phyloP scores from a whole-genome alignment of 805 yeast genomes.

The Wickerhamomyces pijperi region DNA sequence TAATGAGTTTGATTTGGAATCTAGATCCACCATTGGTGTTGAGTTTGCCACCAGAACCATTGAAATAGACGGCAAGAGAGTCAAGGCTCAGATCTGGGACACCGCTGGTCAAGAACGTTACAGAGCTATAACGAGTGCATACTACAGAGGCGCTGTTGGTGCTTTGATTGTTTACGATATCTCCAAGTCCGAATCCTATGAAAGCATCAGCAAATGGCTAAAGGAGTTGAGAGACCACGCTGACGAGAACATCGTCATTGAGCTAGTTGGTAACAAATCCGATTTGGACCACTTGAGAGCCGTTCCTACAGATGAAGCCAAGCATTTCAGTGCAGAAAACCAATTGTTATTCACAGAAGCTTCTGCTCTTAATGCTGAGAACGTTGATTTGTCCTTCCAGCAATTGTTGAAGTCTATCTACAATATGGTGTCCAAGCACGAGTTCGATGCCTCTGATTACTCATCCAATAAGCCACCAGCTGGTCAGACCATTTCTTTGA shows the following conservation, averaged over 20 bases:
- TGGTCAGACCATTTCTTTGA: constrained; percentile 86
- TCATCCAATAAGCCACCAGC: constrained; percentile 55
- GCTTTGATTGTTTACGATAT: constrained; percentile 94
- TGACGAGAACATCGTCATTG: constrained; percentile 89
- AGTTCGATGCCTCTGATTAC: constrained; percentile 74
- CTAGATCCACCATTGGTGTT: constrained; percentile 93
- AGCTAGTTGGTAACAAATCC: constrained; percentile 83
- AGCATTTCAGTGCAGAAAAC: constrained; percentile 87
- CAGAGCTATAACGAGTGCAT: constrained; percentile 94
- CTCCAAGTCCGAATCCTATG: constrained; percentile 80
- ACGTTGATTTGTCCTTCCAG: constrained; percentile 90
- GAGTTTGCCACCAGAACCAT: constrained; percentile 96
- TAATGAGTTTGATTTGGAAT: constrained; percentile 89
- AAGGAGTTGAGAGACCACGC: constrained; percentile 88
- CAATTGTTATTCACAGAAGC: constrained; percentile 91
- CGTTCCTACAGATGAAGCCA: constrained; percentile 96
- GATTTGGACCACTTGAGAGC: constrained; percentile 90
- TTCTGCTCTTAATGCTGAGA: constrained; percentile 85
- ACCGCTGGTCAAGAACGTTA: constrained; percentile 99
- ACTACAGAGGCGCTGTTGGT: constrained; percentile 97
- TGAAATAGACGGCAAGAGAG: constrained; percentile 72
- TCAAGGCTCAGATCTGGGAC: constrained; percentile 94
- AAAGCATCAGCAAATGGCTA: constrained; percentile 79
- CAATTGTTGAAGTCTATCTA: constrained; percentile 87
- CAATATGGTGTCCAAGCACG: constrained; percentile 89